phyloP scores from a whole-genome alignment of 176 grass and related monocot species.

The Aechmea fasciata region DNA sequence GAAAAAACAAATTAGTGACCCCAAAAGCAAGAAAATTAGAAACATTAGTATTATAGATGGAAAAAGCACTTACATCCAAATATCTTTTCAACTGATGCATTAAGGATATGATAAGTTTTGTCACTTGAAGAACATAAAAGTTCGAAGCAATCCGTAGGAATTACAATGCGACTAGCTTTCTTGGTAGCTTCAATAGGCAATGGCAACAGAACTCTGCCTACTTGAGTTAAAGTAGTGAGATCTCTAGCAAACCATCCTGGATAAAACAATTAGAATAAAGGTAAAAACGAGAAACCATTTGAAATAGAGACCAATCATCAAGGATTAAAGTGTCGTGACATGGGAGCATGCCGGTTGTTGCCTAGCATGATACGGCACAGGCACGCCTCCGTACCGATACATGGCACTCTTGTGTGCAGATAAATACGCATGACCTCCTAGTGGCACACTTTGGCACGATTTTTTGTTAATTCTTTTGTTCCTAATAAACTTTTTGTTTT shows the following conservation, averaged over 20 bases:
- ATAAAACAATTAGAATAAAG: background rate
- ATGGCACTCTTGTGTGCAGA: no score
- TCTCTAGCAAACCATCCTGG: conserved; percentile 85
- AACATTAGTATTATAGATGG: conserved; percentile 11
- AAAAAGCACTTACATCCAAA: conserved; percentile 46
- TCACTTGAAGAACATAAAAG: conserved; percentile 42
- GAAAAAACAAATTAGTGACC: background rate
- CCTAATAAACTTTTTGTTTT: no score
- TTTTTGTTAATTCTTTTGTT: no score
- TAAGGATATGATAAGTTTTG: conserved; percentile 48
- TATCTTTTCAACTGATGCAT: conserved; percentile 38
- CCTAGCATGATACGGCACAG: no score
- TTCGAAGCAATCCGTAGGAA: conserved; percentile 69
- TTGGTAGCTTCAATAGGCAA: conserved; percentile 27
- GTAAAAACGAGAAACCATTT: no score
- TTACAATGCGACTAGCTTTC: conserved; percentile 30
- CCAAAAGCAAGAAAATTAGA: background rate
- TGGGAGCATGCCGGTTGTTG: no score
- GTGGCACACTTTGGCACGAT: no score
- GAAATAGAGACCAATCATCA: no score
- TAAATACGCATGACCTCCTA: no score
- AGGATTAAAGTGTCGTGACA: no score
- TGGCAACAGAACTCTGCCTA: conserved; percentile 39
- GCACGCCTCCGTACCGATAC: no score
- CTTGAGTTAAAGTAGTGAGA: conserved; percentile 35